These are phyloP conservation scores for Candida nitratophila DNA, from an alignment of 805 yeast genomes.

Conservation along the genomic window DNA sequence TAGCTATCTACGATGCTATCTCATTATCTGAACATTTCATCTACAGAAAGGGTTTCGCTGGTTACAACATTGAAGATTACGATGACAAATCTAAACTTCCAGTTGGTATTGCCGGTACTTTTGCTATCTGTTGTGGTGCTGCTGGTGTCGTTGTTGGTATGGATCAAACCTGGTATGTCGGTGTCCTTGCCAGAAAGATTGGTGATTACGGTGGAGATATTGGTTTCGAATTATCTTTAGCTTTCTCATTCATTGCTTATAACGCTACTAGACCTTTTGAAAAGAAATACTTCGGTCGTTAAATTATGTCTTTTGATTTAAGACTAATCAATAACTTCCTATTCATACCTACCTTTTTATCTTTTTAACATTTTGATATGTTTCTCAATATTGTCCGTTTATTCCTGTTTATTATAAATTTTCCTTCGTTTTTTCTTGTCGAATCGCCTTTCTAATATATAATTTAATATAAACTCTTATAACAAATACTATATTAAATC, in stretches of 20 bases:
- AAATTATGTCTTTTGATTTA: slow-evolving; percentile 1
- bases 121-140: slow-evolving; percentile 75
- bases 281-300: slow-evolving; percentile 52
- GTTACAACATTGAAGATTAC: slow-evolving; percentile 60
- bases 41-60: slow-evolving; percentile 55
- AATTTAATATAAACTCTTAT: background rate
- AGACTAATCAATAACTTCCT: too few relatives aligned
- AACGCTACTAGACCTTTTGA: slow-evolving; percentile 57
- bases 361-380: background rate
- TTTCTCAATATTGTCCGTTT: background rate
- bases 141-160: slow-evolving; percentile 86
- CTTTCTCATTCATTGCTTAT: slow-evolving; percentile 59
- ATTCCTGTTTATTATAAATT: background rate
- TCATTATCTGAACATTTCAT: slow-evolving; percentile 77
- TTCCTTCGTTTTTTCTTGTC: background rate
- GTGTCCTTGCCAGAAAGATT: slow-evolving; percentile 55
- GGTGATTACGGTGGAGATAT: slow-evolving; percentile 76
- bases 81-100: slow-evolving; percentile 55
- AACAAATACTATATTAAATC: too few relatives aligned
- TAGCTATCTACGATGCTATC: slow-evolving; percentile 77
- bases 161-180: slow-evolving; percentile 79
- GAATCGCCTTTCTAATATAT: background rate
- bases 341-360: too few relatives aligned
- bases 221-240: slow-evolving; percentile 73
- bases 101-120: slow-evolving; percentile 68